phyloP scores from a whole-genome alignment of 306 rosid genomes.

The Quercus dentata region DNA sequence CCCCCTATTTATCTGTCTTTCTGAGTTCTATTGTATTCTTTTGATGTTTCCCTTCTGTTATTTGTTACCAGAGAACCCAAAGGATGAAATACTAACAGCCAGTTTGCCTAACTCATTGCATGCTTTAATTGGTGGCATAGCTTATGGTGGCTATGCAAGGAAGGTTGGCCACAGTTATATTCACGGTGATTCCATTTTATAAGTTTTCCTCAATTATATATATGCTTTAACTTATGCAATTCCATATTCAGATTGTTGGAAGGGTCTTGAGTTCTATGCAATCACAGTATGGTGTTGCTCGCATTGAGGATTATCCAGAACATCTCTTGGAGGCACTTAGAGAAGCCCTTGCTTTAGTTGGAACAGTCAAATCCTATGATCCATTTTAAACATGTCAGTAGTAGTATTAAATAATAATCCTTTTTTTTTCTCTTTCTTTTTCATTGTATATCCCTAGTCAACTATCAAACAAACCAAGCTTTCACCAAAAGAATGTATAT shows the following conservation, averaged over 20 bases:
- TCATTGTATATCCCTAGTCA: not conserved
- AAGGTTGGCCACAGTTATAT: constrained; percentile 46
- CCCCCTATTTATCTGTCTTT: not conserved
- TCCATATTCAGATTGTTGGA: constrained; percentile 59
- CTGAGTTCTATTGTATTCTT: not conserved
- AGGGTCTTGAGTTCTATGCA: constrained; percentile 72
- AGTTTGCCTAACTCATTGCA: constrained; percentile 28
- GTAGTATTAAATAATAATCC: not conserved
- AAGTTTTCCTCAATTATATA: not conserved
- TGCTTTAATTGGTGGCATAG: constrained; percentile 65
- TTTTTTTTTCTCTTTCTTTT: not conserved
- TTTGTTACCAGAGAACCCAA: constrained; percentile 29
- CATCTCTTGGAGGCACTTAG: constrained; percentile 64
- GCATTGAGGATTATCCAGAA: constrained; percentile 60
- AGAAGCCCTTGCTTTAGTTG: constrained; percentile 79
- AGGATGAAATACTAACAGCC: constrained; percentile 18
- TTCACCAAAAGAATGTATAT: no score
- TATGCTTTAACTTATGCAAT: not conserved
- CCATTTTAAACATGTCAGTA: not conserved
- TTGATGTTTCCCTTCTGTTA: not conserved
- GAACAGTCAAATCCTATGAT: constrained; percentile 54
- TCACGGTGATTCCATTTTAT: not conserved
- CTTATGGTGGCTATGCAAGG: constrained; percentile 93
- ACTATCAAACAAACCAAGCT: no score
- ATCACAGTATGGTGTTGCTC: constrained; percentile 38